Evolutionary conservation across 148 eudicot species (phyloP).

Genomic region (Amaranthus cruentus): DNA sequence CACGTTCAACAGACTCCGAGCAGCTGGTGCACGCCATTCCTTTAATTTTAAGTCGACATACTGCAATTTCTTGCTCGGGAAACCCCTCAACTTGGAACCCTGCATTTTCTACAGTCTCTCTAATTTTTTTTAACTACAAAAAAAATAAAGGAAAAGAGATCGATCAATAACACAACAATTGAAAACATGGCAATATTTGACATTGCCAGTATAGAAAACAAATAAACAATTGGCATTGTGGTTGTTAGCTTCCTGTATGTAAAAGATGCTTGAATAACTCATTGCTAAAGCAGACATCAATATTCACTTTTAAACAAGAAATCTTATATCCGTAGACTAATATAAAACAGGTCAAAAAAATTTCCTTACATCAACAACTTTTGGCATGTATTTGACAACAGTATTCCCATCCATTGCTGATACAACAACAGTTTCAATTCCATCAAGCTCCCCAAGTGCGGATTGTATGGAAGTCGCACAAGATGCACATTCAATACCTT

Average conservation of each 20-base stretch:
- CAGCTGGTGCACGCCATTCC: constrained; percentile 99
- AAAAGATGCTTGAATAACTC: too few relatives aligned
- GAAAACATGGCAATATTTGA: neutral
- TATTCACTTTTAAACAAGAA: neutral
- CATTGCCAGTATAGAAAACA: neutral
- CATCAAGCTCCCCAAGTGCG: constrained; percentile 51
- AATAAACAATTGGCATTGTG: neutral
- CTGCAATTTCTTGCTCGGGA: constrained; percentile 70
- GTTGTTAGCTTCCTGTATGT: too few relatives aligned
- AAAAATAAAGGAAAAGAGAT: neutral
- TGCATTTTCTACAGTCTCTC: constrained; percentile 72
- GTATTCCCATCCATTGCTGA: constrained; percentile 75
- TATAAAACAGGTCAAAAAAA: neutral
- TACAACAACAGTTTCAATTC: constrained; percentile 50
- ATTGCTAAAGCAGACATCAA: neutral
- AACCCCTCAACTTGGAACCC: constrained; percentile 71
- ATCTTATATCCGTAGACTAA: neutral
- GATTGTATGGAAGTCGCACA: constrained; percentile 69
- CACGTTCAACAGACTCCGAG: constrained; percentile 82
- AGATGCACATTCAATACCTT: constrained; percentile 69
- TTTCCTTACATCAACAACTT: constrained; percentile 47
- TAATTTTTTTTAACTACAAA: constrained; percentile 60
- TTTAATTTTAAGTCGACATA: constrained; percentile 72
- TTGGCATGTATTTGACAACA: constrained; percentile 62
- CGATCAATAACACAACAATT: neutral